Evolutionary conservation across 306 rosid genomes (phyloP), one percentile per base, ranked within the genome.

Genomic region (Begonia peltatifolia): DNA sequence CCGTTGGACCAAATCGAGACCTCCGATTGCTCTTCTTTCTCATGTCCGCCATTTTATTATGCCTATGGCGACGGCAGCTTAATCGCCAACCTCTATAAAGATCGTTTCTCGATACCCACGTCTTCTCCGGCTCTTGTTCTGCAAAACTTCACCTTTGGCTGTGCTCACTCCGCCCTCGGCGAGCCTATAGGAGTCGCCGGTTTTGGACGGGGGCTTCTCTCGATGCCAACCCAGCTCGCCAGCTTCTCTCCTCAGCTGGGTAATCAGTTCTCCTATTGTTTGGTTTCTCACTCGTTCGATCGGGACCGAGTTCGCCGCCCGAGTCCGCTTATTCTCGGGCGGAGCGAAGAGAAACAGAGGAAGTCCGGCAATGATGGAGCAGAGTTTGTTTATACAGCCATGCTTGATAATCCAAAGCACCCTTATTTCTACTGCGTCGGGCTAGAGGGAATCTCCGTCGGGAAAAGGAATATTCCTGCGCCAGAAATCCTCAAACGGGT

Each of bases 141-240:
- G 0, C 63, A 59, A 2, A 83, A 90, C 50, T 90, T 90, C 71
- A 83, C 97, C 1, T 90, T 90, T 11, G 97, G 87, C 4, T 90
- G 97, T 38, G 87, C 97, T 52, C 94, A 90, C 58, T 63, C 95
- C 9, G 63, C 95, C 1, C 82, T 90, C 16, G 97, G 76, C 42
- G 97, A 90, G 57, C 95, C 97, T 42, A 71, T 80, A 9, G 97
- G 95, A 0, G 95, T 90, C 0, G 97, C 97, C 1, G 97, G 97
- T 4, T 90, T 90, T 53, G 95, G 95, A 47, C 94, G 84, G 1
- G 97, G 97, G 0, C 1, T 68, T 22, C 62, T 90, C 0, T 90
- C 95, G 52, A 55, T 90, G 9, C 95, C 97, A 2, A 86, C 83
- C 7, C 97, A 90, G 57, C 79, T 90, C 2, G 70, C 92, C 1